Evolutionary conservation across 176 grass and related monocot species (phyloP), one percentile per base, ranked within the genome.

Genomic region (Carex littledalei): DNA sequence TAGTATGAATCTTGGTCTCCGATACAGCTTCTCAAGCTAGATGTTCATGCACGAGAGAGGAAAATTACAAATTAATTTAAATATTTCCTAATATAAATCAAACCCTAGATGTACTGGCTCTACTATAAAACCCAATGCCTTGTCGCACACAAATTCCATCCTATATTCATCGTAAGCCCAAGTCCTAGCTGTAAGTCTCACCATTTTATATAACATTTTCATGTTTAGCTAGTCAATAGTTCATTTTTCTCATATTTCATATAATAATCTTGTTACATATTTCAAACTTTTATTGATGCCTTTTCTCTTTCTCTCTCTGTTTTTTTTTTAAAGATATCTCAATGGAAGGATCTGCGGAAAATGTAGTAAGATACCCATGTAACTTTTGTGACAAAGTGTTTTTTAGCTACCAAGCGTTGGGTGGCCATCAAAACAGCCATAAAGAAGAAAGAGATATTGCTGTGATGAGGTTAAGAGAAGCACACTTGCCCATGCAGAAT

Each of bases 351-450:
- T 50, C 24, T 18, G 34, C 32, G 11, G 64, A 58, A 16, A 54
- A 54, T 26, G n/a, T 4, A 34, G 14, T 8, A 37, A 60, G 61
- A 47, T 86, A 79, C 52, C 77, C 77, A 16, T 86, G 85, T 24
- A 86, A 86, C n/a, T 87, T 55, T 55, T 87, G 86, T 6, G 86
- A 87, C 49, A 61, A 43, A 16, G 54, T 83, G 12, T 87, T 87
- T 26, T 62, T 63, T 21, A 87, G 66, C 79, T 60, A 53, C n/a
- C 80, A 87, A 87, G 86, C 79, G 15, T 55, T 78, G 3, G 86
- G 86, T 39, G 86, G 86, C 41, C 86, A 87, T 78, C 86, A 87
- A 75, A 87, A 87, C 54, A 75, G 86, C 67, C 86, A 87, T 45
- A 64, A 13, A 43, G 34, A 31, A 50, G 86, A 87, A 67, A 54